A percentile compares a stretch with the other conserved stretches of the same genome.
Conservation (phyloP, 306 rosid genomes). For the Styphnolobium japonicum region DNA sequence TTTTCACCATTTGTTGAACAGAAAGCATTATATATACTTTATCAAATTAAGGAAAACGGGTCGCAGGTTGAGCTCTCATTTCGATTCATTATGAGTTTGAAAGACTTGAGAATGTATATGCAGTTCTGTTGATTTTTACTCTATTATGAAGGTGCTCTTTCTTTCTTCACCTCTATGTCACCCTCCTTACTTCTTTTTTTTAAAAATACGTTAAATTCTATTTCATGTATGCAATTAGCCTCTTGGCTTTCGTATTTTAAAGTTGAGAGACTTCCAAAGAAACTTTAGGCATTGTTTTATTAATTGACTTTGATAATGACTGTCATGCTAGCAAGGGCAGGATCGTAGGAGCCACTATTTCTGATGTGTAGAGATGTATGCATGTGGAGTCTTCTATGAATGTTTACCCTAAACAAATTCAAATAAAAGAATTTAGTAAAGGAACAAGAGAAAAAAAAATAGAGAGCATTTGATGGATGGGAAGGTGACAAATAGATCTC, state of each 20-base stretch:
- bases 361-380: not conserved
- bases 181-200: not conserved
- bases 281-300: not conserved
- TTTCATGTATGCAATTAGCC: not conserved
- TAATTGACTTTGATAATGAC: not conserved
- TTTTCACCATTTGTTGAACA: not conserved
- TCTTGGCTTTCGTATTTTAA: not conserved
- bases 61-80: not conserved
- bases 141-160: not conserved
- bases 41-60: not conserved
- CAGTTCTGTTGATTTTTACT: not conserved
- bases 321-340: slow-evolving; percentile 18
- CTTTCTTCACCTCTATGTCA: not conserved
- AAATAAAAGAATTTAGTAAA: not conserved
- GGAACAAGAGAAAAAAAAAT: not conserved
- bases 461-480: not conserved
- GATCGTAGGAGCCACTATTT: not conserved
- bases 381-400: not conserved
- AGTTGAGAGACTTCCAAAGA: not conserved
- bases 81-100: not conserved
- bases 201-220: not conserved
- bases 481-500: not conserved
- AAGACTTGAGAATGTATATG: not conserved
- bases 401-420: not conserved
- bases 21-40: not conserved